Evolutionary conservation across 805 yeast species (phyloP).

Genomic region (Tetrapisispora namnaoensis): DNA sequence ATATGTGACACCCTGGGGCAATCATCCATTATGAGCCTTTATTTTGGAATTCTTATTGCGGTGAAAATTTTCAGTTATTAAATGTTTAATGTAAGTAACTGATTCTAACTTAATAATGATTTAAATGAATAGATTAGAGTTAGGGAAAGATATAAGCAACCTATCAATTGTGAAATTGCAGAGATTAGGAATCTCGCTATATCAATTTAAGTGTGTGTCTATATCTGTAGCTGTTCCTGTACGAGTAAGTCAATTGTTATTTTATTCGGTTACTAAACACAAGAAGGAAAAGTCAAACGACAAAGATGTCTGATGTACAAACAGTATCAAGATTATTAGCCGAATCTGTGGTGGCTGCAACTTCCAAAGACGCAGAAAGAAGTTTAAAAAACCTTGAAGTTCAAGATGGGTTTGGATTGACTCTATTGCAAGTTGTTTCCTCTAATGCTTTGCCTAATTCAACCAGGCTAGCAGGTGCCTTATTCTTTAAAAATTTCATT

Average conservation of each 20-base stretch:
- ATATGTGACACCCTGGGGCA: not conserved
- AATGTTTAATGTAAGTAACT: not conserved
- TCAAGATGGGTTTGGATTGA: constrained; percentile 64
- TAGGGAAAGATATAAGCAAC: no score
- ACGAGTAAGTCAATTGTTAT: not conserved
- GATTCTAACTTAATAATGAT: no score
- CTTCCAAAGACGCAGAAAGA: constrained; percentile 59
- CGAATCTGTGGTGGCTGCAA: constrained; percentile 54
- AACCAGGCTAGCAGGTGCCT: constrained; percentile 76
- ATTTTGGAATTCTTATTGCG: not conserved
- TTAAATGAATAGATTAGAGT: no score
- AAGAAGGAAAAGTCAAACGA: no score
- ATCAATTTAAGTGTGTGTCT: no score
- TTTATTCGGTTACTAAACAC: no score
- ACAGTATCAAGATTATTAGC: constrained; percentile 46
- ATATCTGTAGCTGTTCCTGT: no score
- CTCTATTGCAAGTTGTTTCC: constrained; percentile 69
- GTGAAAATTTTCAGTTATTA: not conserved
- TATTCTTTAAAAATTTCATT: constrained; percentile 82
- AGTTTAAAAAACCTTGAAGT: constrained; percentile 53
- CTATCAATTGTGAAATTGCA: no score
- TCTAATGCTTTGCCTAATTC: constrained; percentile 41
- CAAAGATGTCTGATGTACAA: constrained; percentile 37
- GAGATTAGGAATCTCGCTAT: no score
- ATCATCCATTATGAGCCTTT: not conserved